phyloP scores from a whole-genome alignment of 257 asterid genomes.

The Primulina eburnea region DNA sequence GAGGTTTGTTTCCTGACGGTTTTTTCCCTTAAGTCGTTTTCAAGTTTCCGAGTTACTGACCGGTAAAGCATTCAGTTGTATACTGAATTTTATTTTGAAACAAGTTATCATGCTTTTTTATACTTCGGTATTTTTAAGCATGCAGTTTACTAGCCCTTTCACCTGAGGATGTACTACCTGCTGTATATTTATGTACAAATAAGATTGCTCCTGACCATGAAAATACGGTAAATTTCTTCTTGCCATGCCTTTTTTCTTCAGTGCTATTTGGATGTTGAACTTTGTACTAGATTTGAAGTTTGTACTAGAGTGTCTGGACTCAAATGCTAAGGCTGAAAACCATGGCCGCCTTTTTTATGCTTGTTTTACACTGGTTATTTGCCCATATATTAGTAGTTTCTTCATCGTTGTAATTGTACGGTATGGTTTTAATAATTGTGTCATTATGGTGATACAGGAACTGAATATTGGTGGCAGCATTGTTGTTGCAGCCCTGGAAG shows the following conservation, averaged over 20 bases:
- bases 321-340: conserved; percentile 15
- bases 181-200: conserved; percentile 81
- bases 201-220: conserved; percentile 93
- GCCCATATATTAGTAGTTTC: conserved; percentile 7
- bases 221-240: conserved; percentile 53
- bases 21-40: conserved; percentile 10
- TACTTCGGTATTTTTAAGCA: conserved; percentile 27
- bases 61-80: conserved; percentile 5
- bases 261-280: conserved; percentile 13
- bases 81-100: neutral
- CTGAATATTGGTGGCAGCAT: conserved; percentile 81
- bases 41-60: conserved; percentile 9
- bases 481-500: conserved; percentile 73
- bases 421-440: conserved; percentile 20
- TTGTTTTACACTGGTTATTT: conserved; percentile 1
- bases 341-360: conserved; percentile 12
- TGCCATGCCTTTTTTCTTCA: conserved; percentile 15
- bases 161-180: conserved; percentile 84
- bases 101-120: conserved; percentile 22
- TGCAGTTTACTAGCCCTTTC: conserved; percentile 83
- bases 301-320: conserved; percentile 5
- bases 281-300: conserved; percentile 10
- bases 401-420: conserved; percentile 7
- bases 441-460: conserved; percentile 50
- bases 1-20: conserved; percentile 47